These are phyloP conservation scores for Lathyrus tuberosus DNA, from an alignment of 306 rosid species.

Conservation along the genomic window DNA sequence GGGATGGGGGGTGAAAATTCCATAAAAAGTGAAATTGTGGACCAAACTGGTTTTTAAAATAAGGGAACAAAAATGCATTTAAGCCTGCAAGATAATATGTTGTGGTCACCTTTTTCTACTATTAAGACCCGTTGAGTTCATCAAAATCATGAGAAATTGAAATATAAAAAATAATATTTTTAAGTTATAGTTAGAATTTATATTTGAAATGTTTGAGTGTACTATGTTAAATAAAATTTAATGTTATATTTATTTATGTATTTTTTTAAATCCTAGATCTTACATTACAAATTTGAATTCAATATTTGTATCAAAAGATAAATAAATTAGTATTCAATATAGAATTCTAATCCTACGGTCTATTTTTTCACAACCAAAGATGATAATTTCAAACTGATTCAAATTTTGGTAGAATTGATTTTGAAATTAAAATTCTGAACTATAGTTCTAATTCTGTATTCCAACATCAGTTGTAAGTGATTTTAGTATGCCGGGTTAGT, in stretches of 20 bases:
- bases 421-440: not conserved
- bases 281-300: not conserved
- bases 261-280: not conserved
- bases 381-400: constrained; percentile 1
- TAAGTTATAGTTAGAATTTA: not conserved
- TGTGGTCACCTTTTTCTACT: not conserved
- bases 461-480: not conserved
- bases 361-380: constrained; percentile 3
- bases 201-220: not conserved
- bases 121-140: not conserved
- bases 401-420: not conserved
- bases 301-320: too few relatives aligned
- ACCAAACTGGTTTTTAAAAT: too few relatives aligned
- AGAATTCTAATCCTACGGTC: not conserved
- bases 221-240: not conserved
- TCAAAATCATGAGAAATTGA: constrained; percentile 7
- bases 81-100: not conserved
- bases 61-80: too few relatives aligned
- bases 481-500: not conserved
- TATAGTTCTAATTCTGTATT: not conserved
- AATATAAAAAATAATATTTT: not conserved
- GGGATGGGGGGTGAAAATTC: too few relatives aligned
- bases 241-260: not conserved
- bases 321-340: not conserved
- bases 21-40: too few relatives aligned